A percentile compares a stretch with the other conserved stretches of the same genome.
Conservation (phyloP, 352 stramenopile species). For the Globisporangium perplexum region DNA sequence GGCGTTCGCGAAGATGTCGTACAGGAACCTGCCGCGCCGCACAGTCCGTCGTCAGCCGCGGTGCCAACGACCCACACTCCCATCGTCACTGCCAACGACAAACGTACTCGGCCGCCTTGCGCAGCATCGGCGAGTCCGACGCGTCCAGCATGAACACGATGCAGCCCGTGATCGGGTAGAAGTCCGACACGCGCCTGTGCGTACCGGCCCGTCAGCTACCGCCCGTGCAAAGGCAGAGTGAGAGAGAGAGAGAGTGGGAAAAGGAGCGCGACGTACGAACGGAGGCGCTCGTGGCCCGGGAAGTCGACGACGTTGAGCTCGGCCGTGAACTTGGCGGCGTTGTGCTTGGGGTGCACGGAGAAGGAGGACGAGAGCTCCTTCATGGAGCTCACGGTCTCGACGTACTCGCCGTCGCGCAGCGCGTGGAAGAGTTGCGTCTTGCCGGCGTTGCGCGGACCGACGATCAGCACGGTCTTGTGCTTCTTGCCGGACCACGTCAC, state of each 20-base stretch:
- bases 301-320: slow-evolving; percentile 77
- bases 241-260: not conserved
- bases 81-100: too few species aligned
- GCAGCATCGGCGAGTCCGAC: slow-evolving; percentile 50
- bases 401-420: slow-evolving; percentile 53
- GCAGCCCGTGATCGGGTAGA: slow-evolving; percentile 60
- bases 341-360: slow-evolving; percentile 57
- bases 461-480: slow-evolving; percentile 59
- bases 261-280: slow-evolving; percentile 39
- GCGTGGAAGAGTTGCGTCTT: slow-evolving; percentile 85
- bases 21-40: slow-evolving; percentile 45
- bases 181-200: slow-evolving; percentile 56
- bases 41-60: too few species aligned
- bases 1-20: slow-evolving; percentile 83
- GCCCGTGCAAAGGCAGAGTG: not conserved
- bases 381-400: slow-evolving; percentile 85
- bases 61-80: too few species aligned
- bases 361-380: slow-evolving; percentile 71
- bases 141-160: slow-evolving; percentile 81
- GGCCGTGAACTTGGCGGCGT: slow-evolving; percentile 60
- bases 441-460: slow-evolving; percentile 58
- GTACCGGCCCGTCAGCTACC: not conserved
- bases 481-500: slow-evolving; percentile 72
- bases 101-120: slow-evolving; percentile 73
- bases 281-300: slow-evolving; percentile 74